A percentile compares a stretch with the other conserved stretches of the same genome.
Conservation (phyloP, 768 basidiomycete genomes). For the Lepiota venenata region DNA sequence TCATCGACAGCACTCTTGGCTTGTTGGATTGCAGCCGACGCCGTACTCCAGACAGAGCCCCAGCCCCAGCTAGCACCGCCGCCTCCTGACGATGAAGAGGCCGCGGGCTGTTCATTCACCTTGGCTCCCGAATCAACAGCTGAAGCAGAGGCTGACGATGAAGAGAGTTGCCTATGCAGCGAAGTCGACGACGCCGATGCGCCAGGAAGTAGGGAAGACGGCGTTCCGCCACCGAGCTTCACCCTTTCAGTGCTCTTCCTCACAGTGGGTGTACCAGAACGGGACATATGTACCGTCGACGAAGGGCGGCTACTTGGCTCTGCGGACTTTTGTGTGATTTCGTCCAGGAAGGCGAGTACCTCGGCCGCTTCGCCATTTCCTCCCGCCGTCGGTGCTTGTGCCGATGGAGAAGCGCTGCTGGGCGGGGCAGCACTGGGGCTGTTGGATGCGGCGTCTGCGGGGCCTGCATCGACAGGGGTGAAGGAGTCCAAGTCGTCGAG, state of each 20-base stretch:
- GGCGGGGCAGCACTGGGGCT: constrained; percentile 18
- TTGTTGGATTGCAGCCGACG: constrained; percentile 83
- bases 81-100: neutral
- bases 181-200: constrained; percentile 41
- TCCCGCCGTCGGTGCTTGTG: constrained; percentile 30
- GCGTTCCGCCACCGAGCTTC: constrained; percentile 49
- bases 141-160: constrained; percentile 5
- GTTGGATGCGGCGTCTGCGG: constrained; percentile 14
- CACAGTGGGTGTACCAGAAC: constrained; percentile 67
- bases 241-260: constrained; percentile 79
- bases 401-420: constrained; percentile 5
- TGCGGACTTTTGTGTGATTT: constrained; percentile 89
- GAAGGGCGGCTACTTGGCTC: constrained; percentile 62
- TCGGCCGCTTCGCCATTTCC: constrained; percentile 59
- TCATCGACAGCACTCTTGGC: constrained; percentile 89
- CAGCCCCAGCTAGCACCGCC: constrained; percentile 63
- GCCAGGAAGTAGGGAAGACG: constrained; percentile 35
- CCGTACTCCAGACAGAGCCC: constrained; percentile 87
- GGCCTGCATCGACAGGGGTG: constrained; percentile 25
- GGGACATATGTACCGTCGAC: constrained; percentile 46
- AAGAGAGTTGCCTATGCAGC: constrained; percentile 21
- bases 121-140: constrained; percentile 18
- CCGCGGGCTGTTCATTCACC: constrained; percentile 20
- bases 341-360: constrained; percentile 90
- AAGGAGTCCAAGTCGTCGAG: constrained; percentile 93